A percentile compares a stretch with the other conserved stretches of the same genome.
Evolutionary conservation across 2,329 filamentous ascomycete species (phyloP).

Genomic region (Biscogniauxia sp.): DNA sequence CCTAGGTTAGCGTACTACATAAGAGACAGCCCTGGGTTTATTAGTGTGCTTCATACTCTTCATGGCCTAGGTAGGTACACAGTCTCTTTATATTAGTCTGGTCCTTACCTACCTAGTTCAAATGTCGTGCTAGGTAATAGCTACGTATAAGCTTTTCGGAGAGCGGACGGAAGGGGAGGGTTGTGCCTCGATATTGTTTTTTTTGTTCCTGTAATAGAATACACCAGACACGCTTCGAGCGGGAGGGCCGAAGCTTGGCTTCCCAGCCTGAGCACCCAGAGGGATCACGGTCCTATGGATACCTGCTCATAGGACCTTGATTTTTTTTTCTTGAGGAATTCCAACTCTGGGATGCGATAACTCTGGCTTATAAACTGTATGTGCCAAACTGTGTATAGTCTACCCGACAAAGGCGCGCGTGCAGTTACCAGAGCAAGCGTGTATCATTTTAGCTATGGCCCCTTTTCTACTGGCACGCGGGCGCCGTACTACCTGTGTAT

Average conservation of each 20-base stretch:
- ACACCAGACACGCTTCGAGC: too few species aligned
- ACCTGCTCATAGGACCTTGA: too few species aligned
- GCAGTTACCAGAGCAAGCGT: not conserved
- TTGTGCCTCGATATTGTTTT: not conserved
- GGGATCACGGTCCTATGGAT: not conserved
- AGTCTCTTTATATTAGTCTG: too few species aligned
- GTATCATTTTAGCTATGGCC: not conserved
- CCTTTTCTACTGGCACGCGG: not conserved
- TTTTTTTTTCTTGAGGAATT: not conserved
- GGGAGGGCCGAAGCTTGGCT: too few species aligned
- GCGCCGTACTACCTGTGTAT: too few species aligned
- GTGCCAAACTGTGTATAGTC: not conserved
- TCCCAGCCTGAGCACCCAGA: not conserved
- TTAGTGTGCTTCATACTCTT: too few species aligned
- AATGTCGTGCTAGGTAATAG: too few species aligned
- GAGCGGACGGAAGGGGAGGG: too few species aligned
- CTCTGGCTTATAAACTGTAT: not conserved
- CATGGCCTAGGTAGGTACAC: too few species aligned
- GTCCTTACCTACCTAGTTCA: too few species aligned
- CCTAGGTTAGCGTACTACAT: too few species aligned
- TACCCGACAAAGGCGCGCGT: not conserved
- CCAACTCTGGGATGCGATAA: not conserved
- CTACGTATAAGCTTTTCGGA: not conserved
- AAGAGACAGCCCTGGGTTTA: too few species aligned
- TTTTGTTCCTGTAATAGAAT: not conserved